phyloP scores from a whole-genome alignment of 257 asterid species.

The Penstemon eatonii region DNA sequence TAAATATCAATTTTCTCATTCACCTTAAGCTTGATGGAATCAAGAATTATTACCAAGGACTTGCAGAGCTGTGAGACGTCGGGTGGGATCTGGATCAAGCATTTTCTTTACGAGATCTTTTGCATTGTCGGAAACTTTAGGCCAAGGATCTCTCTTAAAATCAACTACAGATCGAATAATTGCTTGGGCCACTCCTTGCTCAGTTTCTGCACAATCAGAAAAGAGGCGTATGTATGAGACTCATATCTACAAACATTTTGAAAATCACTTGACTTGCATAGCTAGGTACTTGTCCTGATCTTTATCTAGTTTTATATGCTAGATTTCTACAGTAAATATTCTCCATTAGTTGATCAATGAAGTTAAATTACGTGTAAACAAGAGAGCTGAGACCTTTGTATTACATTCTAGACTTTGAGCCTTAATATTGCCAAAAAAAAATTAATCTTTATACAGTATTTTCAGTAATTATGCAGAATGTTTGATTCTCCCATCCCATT shows the following conservation, averaged over 20 bases:
- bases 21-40: slow-evolving; percentile 1
- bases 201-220: slow-evolving; percentile 54
- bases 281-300: neutral
- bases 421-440: no score
- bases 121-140: slow-evolving; percentile 69
- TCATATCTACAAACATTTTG: neutral
- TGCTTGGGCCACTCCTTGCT: slow-evolving; percentile 91
- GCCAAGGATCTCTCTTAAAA: slow-evolving; percentile 84
- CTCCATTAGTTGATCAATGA: no score
- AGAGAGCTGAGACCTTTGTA: no score
- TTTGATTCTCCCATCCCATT: no score
- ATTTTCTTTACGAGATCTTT: slow-evolving; percentile 84
- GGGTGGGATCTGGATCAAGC: slow-evolving; percentile 66
- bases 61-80: slow-evolving; percentile 64
- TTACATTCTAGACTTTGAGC: no score
- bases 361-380: no score
- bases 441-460: no score
- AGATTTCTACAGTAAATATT: no score
- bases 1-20: neutral
- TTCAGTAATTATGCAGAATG: no score
- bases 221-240: neutral
- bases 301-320: no score
- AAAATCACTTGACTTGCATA: neutral
- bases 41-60: slow-evolving; percentile 59
- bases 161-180: slow-evolving; percentile 70